Evolutionary conservation across 108 stramenopile species (phyloP).

Genomic region (Halocafeteria seosinensis): DNA sequence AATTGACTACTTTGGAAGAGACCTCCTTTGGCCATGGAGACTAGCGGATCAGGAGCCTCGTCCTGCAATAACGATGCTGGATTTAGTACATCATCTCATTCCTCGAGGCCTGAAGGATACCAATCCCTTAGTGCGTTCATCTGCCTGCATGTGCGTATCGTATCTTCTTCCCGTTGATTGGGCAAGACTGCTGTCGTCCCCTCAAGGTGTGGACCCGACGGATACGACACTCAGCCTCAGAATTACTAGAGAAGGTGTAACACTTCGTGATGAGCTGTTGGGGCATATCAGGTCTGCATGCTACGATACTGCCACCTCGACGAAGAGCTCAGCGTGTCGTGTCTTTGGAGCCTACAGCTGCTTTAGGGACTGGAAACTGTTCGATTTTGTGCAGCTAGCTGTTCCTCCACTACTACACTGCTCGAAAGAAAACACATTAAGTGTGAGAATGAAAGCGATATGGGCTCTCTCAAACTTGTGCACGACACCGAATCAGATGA

Average conservation of each 20-base stretch:
- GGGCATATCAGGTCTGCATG: background rate
- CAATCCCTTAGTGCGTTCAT: background rate
- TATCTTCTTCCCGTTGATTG: background rate
- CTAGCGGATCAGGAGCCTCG: no score
- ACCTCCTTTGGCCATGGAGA: no score
- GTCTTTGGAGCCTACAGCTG: background rate
- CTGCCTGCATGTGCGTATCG: background rate
- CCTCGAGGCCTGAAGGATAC: background rate
- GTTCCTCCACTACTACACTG: background rate
- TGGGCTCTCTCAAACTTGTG: background rate
- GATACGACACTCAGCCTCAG: background rate
- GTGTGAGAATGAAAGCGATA: background rate
- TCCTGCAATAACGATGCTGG: background rate
- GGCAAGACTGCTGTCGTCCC: background rate
- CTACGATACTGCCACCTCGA: background rate
- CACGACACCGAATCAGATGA: background rate
- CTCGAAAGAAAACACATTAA: background rate
- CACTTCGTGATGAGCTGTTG: background rate
- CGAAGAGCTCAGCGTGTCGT: background rate
- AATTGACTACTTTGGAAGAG: no score
- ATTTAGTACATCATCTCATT: background rate
- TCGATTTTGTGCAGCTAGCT: background rate
- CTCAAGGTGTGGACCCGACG: background rate
- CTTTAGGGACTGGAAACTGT: background rate
- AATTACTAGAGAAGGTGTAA: background rate